Conservation (phyloP, 495 filamentous ascomycete genomes). For the Pyronema omphalodes region DNA sequence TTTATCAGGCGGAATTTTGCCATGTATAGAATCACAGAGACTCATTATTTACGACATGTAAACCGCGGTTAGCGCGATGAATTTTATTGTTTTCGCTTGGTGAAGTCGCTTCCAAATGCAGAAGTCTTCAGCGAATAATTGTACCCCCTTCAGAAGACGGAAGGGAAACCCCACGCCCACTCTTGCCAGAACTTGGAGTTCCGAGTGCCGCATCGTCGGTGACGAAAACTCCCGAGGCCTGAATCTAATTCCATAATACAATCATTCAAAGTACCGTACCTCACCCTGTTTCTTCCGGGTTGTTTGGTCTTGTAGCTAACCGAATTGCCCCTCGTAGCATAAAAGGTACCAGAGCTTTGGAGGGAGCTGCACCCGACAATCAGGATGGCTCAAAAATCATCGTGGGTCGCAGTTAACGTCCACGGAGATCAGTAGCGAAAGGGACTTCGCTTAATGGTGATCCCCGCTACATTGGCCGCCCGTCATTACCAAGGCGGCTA, state of each 20-base stretch:
- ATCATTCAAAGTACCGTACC: background rate
- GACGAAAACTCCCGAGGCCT: background rate
- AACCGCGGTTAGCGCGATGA: background rate
- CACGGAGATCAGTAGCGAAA: constrained; percentile 2
- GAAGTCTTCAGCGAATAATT: background rate
- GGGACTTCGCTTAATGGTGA: background rate
- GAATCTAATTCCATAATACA: background rate
- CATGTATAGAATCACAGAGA: background rate
- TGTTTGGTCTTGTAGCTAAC: background rate
- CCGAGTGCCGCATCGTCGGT: background rate
- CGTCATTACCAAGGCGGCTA: background rate
- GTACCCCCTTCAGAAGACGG: background rate
- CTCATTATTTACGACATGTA: background rate
- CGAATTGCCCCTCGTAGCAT: background rate
- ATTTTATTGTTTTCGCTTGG: background rate
- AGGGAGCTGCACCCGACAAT: background rate
- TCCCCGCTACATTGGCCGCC: background rate
- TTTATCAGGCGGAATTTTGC: background rate
- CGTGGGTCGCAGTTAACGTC: background rate
- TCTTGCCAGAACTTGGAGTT: background rate
- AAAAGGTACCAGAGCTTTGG: background rate
- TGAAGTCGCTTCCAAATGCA: background rate
- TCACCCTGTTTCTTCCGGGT: background rate
- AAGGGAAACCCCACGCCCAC: background rate
- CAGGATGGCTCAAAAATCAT: background rate